A percentile compares a stretch with the other conserved stretches of the same genome.
Conservation (phyloP, 768 basidiomycete species). For the Lactifluus pinguis region DNA sequence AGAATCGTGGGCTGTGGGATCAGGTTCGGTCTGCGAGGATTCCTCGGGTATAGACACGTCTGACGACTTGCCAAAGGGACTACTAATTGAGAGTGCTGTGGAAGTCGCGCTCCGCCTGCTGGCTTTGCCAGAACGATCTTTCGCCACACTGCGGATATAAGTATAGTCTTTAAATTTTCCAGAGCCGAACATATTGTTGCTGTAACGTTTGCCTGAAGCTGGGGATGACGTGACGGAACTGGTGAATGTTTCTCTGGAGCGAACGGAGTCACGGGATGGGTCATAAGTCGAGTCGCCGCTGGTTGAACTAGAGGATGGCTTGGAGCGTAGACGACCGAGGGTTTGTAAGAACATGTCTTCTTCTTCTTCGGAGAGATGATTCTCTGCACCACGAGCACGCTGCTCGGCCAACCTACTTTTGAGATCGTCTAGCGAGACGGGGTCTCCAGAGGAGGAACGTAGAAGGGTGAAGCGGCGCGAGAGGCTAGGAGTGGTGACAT, state of each 20-base stretch:
- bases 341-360: slow-evolving; percentile 79
- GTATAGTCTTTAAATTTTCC: slow-evolving; percentile 68
- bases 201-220: slow-evolving; percentile 57
- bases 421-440: slow-evolving; percentile 56
- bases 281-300: slow-evolving; percentile 18
- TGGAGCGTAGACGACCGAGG: slow-evolving; percentile 45
- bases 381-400: slow-evolving; percentile 54
- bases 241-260: slow-evolving; percentile 29
- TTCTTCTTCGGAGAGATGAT: slow-evolving; percentile 72
- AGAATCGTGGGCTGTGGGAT: slow-evolving; percentile 8
- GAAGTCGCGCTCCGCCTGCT: slow-evolving; percentile 28
- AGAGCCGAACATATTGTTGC: slow-evolving; percentile 82
- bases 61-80: slow-evolving; percentile 4
- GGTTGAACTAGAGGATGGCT: slow-evolving; percentile 21
- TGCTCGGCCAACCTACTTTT: slow-evolving; percentile 65
- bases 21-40: not conserved
- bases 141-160: slow-evolving; percentile 51
- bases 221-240: slow-evolving; percentile 30
- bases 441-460: slow-evolving; percentile 56
- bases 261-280: slow-evolving; percentile 14
- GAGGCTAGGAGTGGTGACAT: slow-evolving; percentile 39
- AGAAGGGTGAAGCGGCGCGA: slow-evolving; percentile 77
- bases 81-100: slow-evolving; percentile 6
- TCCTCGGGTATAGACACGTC: slow-evolving; percentile 16
- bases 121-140: slow-evolving; percentile 27